Conservation (phyloP, 495 filamentous ascomycete genomes). For the Hyphodiscus hymeniophilus region DNA sequence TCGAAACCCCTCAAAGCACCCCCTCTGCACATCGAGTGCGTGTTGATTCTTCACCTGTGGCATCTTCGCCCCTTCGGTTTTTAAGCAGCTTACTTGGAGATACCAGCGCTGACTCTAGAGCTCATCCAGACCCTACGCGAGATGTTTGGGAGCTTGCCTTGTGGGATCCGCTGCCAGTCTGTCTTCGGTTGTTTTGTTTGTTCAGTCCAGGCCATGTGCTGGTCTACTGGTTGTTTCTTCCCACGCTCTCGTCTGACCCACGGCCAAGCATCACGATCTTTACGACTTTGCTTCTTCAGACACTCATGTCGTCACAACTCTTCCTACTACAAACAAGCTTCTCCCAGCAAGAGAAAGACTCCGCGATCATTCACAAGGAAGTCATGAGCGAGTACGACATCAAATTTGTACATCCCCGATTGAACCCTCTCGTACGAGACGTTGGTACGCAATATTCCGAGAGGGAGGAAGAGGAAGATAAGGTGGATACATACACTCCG, state of each 20-base stretch:
- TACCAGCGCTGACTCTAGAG: constrained; percentile 60
- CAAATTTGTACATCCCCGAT: constrained; percentile 87
- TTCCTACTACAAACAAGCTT: constrained; percentile 60
- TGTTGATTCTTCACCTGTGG: constrained; percentile 77
- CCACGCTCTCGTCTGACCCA: constrained; percentile 63
- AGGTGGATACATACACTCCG: constrained; percentile 54
- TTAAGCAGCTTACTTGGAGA: constrained; percentile 55
- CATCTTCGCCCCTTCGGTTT: constrained; percentile 71
- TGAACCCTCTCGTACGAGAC: constrained; percentile 73
- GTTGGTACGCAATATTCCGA: constrained; percentile 63
- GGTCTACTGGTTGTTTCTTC: constrained; percentile 81
- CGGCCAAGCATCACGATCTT: constrained; percentile 78
- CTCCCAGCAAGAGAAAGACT: constrained; percentile 78
- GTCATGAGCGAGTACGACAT: constrained; percentile 93
- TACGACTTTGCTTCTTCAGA: constrained; percentile 62
- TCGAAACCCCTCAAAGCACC: constrained; percentile 66
- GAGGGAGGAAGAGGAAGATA: constrained; percentile 26
- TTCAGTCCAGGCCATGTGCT: constrained; percentile 91
- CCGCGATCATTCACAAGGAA: constrained; percentile 75
- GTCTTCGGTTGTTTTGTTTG: constrained; percentile 73
- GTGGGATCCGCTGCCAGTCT: constrained; percentile 87
- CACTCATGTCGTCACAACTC: constrained; percentile 71
- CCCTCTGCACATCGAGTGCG: constrained; percentile 84
- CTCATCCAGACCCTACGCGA: constrained; percentile 72
- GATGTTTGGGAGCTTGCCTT: constrained; percentile 95